Evolutionary conservation across 2,329 filamentous ascomycete species (phyloP), one percentile per base, ranked within the genome.

Genomic region (Alternaria arbusti): DNA sequence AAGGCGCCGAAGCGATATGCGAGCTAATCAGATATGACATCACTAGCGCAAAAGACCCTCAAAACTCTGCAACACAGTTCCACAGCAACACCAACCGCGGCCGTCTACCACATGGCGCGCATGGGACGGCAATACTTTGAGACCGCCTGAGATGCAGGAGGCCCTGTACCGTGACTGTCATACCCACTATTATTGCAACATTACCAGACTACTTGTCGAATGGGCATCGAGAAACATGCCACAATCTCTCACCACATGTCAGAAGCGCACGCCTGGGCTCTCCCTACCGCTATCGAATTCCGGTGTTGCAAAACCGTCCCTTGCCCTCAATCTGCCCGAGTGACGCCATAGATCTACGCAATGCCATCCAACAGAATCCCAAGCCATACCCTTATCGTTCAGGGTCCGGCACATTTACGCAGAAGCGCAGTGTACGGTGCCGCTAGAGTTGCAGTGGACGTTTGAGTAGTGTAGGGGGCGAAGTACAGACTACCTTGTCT

Each of bases 31-130:
- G 22, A 36, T 47, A 65, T 73, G 66, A 68, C 74, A 70, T 76
- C 74, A 77, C 49, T 70, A 54, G 58, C 66, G 66, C 69, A 70
- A 59, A 60, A 47, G 23, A 36, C 55, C 54, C 56, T 59, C 69
- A 61, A 60, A 70, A 63, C 64, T 74, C 70, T 68, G 67, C 57
- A 61, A 61, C 62, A 62, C 50, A 61, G 66, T 64, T 66, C 68
- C 68, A 72, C 70, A 70, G 59, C 69, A 57, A 66, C 66, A 55
- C 61, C 68, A 65, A 71, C 70, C 74, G 73, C 73, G 72, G 74
- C 71, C 74, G 74, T 72, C 63, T 68, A 65, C 49, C 56, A 67
- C 63, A 67, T 69, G 62, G 65, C 57, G 54, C 61, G 69, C 65
- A 67, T 69, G 66, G 64, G 65, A 64, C 64, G 63, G 63, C 56